Evolutionary conservation across 495 filamentous ascomycete species (phyloP).

Genomic region (Penicillium argentinense): DNA sequence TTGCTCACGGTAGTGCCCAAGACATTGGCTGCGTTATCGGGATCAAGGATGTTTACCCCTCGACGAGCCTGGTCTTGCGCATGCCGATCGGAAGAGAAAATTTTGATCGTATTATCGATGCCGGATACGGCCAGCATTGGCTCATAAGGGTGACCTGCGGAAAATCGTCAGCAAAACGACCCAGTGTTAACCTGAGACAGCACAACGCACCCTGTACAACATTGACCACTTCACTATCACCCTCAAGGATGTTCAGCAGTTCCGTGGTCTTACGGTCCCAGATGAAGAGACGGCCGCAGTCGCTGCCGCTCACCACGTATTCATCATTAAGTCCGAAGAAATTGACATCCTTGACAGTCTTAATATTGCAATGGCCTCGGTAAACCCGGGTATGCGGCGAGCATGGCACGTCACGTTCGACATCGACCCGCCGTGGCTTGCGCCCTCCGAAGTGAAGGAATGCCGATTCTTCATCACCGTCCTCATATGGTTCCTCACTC

Average conservation of each 20-base stretch:
- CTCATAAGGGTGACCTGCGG: slow-evolving; percentile 68
- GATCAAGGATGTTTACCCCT: slow-evolving; percentile 55
- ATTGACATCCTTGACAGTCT: slow-evolving; percentile 75
- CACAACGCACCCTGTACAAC: slow-evolving; percentile 59
- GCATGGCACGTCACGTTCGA: slow-evolving; percentile 57
- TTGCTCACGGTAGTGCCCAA: slow-evolving; percentile 18
- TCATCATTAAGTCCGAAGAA: slow-evolving; percentile 72
- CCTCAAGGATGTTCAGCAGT: slow-evolving; percentile 68
- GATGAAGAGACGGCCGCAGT: slow-evolving; percentile 70
- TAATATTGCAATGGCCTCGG: slow-evolving; percentile 69
- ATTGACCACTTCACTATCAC: slow-evolving; percentile 72
- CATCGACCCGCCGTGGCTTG: slow-evolving; percentile 38
- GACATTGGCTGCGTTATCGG: slow-evolving; percentile 37
- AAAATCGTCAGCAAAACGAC: not conserved
- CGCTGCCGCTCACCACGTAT: slow-evolving; percentile 71
- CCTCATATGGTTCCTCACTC: slow-evolving; percentile 15
- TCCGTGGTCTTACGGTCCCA: slow-evolving; percentile 65
- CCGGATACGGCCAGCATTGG: slow-evolving; percentile 69
- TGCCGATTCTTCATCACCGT: slow-evolving; percentile 27
- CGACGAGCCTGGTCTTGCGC: slow-evolving; percentile 57
- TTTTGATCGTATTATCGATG: slow-evolving; percentile 75
- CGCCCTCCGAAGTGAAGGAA: slow-evolving; percentile 27
- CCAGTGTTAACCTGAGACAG: not conserved
- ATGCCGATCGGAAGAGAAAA: slow-evolving; percentile 65
- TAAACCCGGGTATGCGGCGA: slow-evolving; percentile 58